Evolutionary conservation across 768 basidiomycete species (phyloP).

Genomic region (Trametes villosa): DNA sequence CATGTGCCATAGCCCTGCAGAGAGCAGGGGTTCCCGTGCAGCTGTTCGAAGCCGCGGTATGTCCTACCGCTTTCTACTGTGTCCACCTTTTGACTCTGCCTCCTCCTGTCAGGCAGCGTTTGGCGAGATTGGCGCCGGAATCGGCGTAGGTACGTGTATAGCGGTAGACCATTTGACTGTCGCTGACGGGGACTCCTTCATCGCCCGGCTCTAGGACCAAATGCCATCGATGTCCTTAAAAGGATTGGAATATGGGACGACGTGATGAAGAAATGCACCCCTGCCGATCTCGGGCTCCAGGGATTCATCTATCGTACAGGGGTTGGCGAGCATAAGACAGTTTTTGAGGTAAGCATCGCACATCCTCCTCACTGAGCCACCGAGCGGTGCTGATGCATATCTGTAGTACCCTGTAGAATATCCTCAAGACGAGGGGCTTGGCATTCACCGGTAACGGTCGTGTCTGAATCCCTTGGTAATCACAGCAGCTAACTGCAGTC

Average conservation of each 20-base stretch:
- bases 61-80: not conserved
- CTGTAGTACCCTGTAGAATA: not conserved
- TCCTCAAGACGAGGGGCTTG: slow-evolving; percentile 44
- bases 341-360: slow-evolving; percentile 45
- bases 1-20: slow-evolving; percentile 49
- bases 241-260: slow-evolving; percentile 48
- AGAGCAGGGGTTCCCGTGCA: slow-evolving; percentile 48
- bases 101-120: slow-evolving; percentile 43
- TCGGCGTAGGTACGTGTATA: slow-evolving; percentile 51
- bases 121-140: slow-evolving; percentile 57
- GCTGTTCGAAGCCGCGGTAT: slow-evolving; percentile 57
- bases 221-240: slow-evolving; percentile 50
- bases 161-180: no score
- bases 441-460: slow-evolving; percentile 50
- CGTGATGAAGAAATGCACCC: slow-evolving; percentile 44
- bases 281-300: slow-evolving; percentile 34
- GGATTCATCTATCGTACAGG: slow-evolving; percentile 51
- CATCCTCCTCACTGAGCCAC: not conserved
- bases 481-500: not conserved
- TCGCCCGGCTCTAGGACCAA: no score
- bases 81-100: not conserved
- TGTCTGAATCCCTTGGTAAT: not conserved
- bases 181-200: no score
- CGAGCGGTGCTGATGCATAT: not conserved
- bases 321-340: slow-evolving; percentile 41